Percentiles rank a stretch among this genome's conserved stretches.
Evolutionary conservation across 2,329 filamentous ascomycete species (phyloP).

Genomic region (Coniella vitis): DNA sequence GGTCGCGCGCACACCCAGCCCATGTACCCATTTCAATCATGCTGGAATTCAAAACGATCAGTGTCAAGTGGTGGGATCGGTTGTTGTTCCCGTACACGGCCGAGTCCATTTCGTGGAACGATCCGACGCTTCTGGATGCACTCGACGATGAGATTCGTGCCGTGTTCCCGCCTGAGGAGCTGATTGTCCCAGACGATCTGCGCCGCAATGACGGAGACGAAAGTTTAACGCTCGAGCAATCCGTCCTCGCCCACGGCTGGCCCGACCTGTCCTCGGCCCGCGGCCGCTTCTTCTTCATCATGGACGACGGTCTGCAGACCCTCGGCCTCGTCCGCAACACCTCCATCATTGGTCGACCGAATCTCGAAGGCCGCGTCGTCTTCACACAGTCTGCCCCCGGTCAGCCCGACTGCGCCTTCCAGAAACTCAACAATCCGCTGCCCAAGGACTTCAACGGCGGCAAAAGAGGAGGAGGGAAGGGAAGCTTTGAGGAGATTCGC

Average conservation of each 20-base stretch:
- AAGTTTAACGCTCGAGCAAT: conserved; percentile 37
- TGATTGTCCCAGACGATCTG: conserved; percentile 42
- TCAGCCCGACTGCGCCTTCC: conserved; percentile 38
- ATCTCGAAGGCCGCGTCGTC: conserved; percentile 36
- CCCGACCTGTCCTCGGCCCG: conserved; percentile 36
- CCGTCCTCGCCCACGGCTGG: conserved; percentile 40
- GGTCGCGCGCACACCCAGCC: conserved; percentile 34
- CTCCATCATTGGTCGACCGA: conserved; percentile 29
- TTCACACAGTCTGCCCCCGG: conserved; percentile 43
- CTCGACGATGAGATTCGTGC: conserved; percentile 41
- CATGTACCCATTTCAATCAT: conserved; percentile 43
- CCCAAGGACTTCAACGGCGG: conserved; percentile 26
- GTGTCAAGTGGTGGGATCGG: no score
- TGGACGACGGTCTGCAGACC: conserved; percentile 38
- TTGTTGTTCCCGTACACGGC: conserved; percentile 25
- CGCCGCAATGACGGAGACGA: no score
- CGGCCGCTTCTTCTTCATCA: conserved; percentile 42
- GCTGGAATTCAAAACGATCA: conserved; percentile 39
- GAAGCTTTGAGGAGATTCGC: conserved; percentile 38
- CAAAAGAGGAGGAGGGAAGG: no score
- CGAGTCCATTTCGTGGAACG: conserved; percentile 35
- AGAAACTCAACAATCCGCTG: conserved; percentile 40
- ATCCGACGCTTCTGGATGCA: conserved; percentile 31
- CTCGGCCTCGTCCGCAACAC: conserved; percentile 28
- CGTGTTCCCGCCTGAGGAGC: conserved; percentile 31